Conservation (phyloP, 2,329 filamentous ascomycete species). For the Pseudodiploospora longispora region DNA sequence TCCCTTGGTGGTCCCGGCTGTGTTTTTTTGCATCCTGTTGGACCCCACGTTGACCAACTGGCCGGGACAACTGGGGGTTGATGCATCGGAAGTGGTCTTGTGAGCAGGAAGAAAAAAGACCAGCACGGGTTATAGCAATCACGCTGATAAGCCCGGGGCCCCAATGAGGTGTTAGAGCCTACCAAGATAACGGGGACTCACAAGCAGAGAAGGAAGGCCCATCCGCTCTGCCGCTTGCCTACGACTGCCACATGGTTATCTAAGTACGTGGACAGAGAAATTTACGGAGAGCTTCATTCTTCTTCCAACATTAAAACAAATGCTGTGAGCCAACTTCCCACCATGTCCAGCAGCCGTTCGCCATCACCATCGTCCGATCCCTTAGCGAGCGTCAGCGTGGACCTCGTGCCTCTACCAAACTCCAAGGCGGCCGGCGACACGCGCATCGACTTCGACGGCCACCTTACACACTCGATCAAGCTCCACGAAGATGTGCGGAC, state of each 20-base stretch:
- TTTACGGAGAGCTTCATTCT: too few relatives aligned
- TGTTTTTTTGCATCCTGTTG: too few relatives aligned
- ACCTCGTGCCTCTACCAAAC: conserved; percentile 50
- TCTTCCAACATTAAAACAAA: background rate
- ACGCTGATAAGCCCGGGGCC: too few relatives aligned
- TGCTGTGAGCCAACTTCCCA: background rate
- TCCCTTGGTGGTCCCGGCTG: too few relatives aligned
- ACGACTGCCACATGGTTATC: too few relatives aligned
- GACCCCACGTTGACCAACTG: background rate
- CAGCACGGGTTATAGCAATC: background rate
- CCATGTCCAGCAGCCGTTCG: conserved; percentile 16
- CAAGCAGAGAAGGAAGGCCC: too few relatives aligned
- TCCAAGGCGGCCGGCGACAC: conserved; percentile 49
- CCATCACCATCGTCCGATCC: conserved; percentile 44
- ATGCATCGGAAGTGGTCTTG: conserved; percentile 5
- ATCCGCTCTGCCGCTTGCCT: too few relatives aligned
- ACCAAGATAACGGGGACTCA: too few relatives aligned
- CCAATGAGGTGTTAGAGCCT: too few relatives aligned
- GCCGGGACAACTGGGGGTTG: conserved; percentile 14
- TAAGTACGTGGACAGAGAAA: too few relatives aligned
- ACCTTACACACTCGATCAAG: conserved; percentile 60
- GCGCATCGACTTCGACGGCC: conserved; percentile 59
- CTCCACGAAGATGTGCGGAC: conserved; percentile 79
- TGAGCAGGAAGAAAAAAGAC: conserved; percentile 4
- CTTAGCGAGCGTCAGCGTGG: conserved; percentile 40